Evolutionary conservation across 73 alveolate genomes (phyloP), one percentile per base, ranked within the genome.

Genomic region (Stentor coeruleus): DNA sequence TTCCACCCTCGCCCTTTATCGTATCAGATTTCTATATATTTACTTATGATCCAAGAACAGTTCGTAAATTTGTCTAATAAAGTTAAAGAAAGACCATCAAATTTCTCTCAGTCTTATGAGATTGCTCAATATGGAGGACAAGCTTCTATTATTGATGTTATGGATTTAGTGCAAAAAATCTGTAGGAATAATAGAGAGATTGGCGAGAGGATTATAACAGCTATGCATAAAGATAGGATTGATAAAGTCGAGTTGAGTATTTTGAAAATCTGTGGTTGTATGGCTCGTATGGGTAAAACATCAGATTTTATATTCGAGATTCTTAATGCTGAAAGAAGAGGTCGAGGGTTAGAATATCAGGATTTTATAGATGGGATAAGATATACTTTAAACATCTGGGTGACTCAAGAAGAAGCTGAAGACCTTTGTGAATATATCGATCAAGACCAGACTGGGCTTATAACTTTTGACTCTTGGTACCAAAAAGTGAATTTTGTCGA

Each of bases 351-450:
- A n/a, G 83, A 40, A 31, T 39, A 37, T n/a, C 59, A 75, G 15
- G 58, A 15, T 20, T 75, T 75, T 75, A 75, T 39, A 1, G 83
- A 75, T 35, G 74, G 59, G 3, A n/a, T 75, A 28, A 40, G 74
- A 38, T 75, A 20, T n/a, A 75, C 59, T 6, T 37, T 75, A 38
- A 40, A 40, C 59, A 39, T 75, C 28, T 75, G 72, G 72, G 30
- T 75, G n/a, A 75, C 83, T 1, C 74, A 75, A 75, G 83, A 75
- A 75, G 83, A 75, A 75, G 83, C 77, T 1, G 74, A 75, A 2
- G 59, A 26, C 58, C 58, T 75, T 20, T 37, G 74, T n/a, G 38
- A 20, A 0, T 75, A n/a, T 75, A 75, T 75, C 0, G 83, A 75
- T 2, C 59, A 75, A 38, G 59, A 75, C 1, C 35, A 75, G 6